Base-by-base conservation (phyloP, 2,329 filamentous ascomycete species). In the Emydomyces testavorans region DNA sequence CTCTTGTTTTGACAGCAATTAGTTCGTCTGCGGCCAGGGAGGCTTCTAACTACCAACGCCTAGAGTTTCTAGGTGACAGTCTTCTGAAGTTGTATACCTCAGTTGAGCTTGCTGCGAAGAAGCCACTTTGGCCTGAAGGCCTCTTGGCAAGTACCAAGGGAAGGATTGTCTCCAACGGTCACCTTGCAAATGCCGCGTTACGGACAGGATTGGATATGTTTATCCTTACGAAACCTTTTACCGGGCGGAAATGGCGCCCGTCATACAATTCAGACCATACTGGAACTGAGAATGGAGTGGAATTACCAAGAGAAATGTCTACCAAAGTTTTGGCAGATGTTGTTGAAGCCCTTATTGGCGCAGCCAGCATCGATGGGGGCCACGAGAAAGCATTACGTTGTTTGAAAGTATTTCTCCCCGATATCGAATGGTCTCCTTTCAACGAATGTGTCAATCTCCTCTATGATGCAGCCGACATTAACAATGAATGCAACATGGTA, bases 21-120 rank as follows among this genome's bases (percentile, higher is more conserved):
- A 84, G 76, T 43, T 71, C 85, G 0, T 77, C 80, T 0, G 71
- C 71, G 1, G 79, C 85, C 0, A 59, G 64, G 2, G 78, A 80
- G 40, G 62, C 67, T 1, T 73, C 72, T 0, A 76, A 94, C 54
- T 95, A 95, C 59, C 83, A 96, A 57, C 73, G 83, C 2, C 69
- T 94, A 0, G 92, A 96, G 60, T 93, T 93, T 55, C 68, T 95
- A 0, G 92, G 92, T 0, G 90, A 96, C 58, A 80, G 79, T 0
- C 71, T 94, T 1, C 71, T 96, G 31, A 96, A 96, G 58, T 77
- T 82, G 49, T 78, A 77, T 39, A 74, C 83, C 0, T 78, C 80
- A 0, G 62, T 86, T 1, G 81, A 87, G 48, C 71, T 89, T 3
- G 71, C 74, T 59, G 71, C 73, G 15, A 60, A 71, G 26, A 64